Evolutionary conservation across 768 basidiomycete species (phyloP).

Genomic region (Agaricus bisporus): DNA sequence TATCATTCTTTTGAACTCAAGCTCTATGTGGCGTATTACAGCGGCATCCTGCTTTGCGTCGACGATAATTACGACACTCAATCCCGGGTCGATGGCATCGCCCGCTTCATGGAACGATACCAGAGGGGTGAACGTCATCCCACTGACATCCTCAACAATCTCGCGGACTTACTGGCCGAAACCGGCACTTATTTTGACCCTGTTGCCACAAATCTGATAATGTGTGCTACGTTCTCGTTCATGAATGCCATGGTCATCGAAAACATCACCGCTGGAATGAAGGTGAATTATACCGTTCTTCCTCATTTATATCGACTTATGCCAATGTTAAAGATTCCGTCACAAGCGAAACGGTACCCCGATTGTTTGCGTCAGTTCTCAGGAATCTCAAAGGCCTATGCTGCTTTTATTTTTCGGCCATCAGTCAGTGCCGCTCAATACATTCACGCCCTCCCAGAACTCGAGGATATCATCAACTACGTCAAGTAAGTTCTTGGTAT

Average conservation of each 20-base stretch:
- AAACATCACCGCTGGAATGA: slow-evolving; percentile 4
- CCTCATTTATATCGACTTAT: neutral
- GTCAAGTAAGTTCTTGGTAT: neutral
- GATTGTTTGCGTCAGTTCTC: slow-evolving; percentile 10
- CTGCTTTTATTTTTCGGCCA: slow-evolving; percentile 10
- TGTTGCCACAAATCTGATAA: slow-evolving; percentile 7
- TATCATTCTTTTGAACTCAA: slow-evolving; percentile 9
- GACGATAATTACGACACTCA: slow-evolving; percentile 8
- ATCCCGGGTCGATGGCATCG: slow-evolving; percentile 7
- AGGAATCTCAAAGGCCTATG: slow-evolving; percentile 10
- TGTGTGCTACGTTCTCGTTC: slow-evolving; percentile 10
- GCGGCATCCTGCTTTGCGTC: slow-evolving; percentile 6
- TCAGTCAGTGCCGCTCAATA: slow-evolving; percentile 8
- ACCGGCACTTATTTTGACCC: slow-evolving; percentile 5
- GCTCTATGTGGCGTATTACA: slow-evolving; percentile 11
- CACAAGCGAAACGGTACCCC: slow-evolving; percentile 8
- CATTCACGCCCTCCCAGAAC: slow-evolving; percentile 10
- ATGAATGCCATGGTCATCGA: slow-evolving; percentile 11
- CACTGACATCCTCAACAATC: slow-evolving; percentile 6
- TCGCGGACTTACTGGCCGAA: slow-evolving; percentile 8
- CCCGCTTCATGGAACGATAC: slow-evolving; percentile 8
- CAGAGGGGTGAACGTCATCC: slow-evolving; percentile 8
- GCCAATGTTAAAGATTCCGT: slow-evolving; percentile 1
- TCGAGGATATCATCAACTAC: slow-evolving; percentile 9
- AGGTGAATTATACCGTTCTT: neutral